These are phyloP conservation scores for Metarhizium humberi DNA, from an alignment of 2,329 filamentous ascomycete genomes.

Conservation along the genomic window DNA sequence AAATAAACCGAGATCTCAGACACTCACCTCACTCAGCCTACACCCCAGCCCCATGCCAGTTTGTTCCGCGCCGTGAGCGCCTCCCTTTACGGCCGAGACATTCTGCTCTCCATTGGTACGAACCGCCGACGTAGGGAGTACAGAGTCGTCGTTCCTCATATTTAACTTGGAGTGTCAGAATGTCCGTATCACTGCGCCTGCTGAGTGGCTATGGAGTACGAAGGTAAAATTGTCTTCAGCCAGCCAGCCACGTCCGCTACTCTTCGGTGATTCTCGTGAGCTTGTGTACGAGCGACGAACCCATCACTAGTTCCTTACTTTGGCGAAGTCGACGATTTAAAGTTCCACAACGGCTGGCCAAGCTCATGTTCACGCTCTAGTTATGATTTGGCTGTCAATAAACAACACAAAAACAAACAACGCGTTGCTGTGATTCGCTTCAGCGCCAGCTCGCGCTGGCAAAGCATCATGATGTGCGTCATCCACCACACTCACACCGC, in stretches of 20 bases:
- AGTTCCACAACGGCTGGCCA: not conserved
- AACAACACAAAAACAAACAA: not conserved
- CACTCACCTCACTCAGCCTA: not conserved
- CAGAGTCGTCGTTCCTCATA: not conserved
- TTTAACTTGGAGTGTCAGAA: not conserved
- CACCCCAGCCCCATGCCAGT: not conserved
- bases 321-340: not conserved
- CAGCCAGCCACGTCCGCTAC: not conserved
- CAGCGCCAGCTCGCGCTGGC: not conserved
- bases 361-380: not conserved
- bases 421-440: not conserved
- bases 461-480: not conserved
- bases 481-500: not conserved
- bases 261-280: too few relatives aligned
- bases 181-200: not conserved
- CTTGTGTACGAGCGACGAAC: too few relatives aligned
- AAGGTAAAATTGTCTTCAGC: not conserved
- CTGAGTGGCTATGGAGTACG: not conserved
- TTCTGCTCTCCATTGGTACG: not conserved
- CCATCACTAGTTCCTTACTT: too few relatives aligned
- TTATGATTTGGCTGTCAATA: not conserved
- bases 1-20: not conserved
- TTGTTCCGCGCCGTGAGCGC: not conserved
- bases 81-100: not conserved
- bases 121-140: too few relatives aligned